Evolutionary conservation across 345 rosid species (phyloP), one percentile per base, ranked within the genome.

Genomic region (Bretschneidera sinensis): DNA sequence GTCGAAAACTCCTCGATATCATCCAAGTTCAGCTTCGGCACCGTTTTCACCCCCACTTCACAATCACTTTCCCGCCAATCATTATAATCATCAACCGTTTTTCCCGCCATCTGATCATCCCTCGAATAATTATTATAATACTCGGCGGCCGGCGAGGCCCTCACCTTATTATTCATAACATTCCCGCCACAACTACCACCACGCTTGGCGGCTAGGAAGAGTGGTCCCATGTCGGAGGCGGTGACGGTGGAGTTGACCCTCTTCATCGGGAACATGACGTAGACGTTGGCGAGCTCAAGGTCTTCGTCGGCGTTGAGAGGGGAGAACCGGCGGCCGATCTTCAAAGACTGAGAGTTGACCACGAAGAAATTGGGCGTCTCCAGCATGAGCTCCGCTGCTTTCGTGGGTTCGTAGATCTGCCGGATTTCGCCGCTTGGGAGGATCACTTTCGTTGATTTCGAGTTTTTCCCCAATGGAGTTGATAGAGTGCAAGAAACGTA

Each of bases 301-400:
- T 92, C 97, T 16, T 89, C 94, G 23, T 92, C 98, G 0, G 97
- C 98, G 18, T 56, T 61, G 7, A 92, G 89, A 0, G 98, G 83
- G 2, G 82, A 72, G 54, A 92, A 77, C 53, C 89, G 74, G 60
- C 85, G 65, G 4, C 90, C 96, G 11, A 81, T 60, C 39, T 79
- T 83, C 15, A 92, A 86, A 5, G 96, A 89, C 25, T 69, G 80
- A 0, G 94, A 64, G 61, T 89, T 84, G 0, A 79, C 78, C 9
- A 92, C 65, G 85, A 92, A 92, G 82, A 71, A 83, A 54, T 77
- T 87, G 0, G 98, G 97, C 1, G 74, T 79, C 71, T 92, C 98
- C 19, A 92, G 61, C 97, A 92, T 92, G 34, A 89, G 70, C 80
- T 92, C 98, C 0, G 95, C 98, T 0, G 92, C 97, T 61, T 81